A percentile compares a stretch with the other conserved stretches of the same genome.
Conservation (phyloP, 768 basidiomycete species). For the Zangia roseola region DNA sequence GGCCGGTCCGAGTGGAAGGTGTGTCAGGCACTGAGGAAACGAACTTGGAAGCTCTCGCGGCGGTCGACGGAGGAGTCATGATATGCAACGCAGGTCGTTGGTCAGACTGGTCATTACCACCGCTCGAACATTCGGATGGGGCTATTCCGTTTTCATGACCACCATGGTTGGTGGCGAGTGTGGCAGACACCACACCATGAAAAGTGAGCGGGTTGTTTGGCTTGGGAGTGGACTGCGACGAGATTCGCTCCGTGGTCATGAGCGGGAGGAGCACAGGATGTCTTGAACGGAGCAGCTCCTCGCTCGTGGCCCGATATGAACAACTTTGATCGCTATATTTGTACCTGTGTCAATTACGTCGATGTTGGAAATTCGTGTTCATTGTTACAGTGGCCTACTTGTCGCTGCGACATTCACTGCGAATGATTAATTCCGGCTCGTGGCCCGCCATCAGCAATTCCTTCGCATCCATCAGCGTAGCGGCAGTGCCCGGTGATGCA, state of each 20-base stretch:
- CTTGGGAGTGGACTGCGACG: background rate
- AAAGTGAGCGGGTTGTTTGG: constrained; percentile 3
- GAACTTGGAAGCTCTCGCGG: constrained; percentile 6
- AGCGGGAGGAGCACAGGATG: background rate
- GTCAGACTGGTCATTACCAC: constrained; percentile 4
- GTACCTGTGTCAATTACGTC: constrained; percentile 1
- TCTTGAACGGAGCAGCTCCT: no score
- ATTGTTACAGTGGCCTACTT: no score
- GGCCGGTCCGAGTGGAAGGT: constrained; percentile 67
- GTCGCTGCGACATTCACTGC: no score
- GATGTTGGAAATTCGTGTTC: background rate
- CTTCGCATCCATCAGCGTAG: no score
- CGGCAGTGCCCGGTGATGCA: no score
- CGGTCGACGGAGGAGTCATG: constrained; percentile 10
- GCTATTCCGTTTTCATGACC: background rate
- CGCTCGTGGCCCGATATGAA: no score
- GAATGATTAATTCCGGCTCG: no score
- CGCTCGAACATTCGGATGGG: background rate
- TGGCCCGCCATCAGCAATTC: no score
- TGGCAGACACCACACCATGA: constrained; percentile 6
- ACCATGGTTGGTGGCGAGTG: constrained; percentile 1
- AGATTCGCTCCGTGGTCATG: constrained; percentile 12
- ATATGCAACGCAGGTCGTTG: constrained; percentile 16
- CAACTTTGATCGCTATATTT: background rate
- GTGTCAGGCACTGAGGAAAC: constrained; percentile 32